Conservation (phyloP, 306 rosid genomes). For the Ochetophila trinervis region DNA sequence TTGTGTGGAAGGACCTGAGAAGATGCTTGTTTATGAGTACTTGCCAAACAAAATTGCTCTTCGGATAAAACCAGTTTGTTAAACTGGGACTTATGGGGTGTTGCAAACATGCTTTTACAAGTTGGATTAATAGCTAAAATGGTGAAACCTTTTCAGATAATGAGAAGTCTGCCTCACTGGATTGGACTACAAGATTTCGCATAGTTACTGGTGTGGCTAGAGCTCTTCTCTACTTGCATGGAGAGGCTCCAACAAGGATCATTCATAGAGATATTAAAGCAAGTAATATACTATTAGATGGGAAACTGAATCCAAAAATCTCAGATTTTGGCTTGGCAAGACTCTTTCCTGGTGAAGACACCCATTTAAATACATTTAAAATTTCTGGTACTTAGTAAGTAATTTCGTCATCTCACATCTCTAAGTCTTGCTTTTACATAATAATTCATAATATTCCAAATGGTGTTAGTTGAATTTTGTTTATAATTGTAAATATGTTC, state of each 20-base stretch:
- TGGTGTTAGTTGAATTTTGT: not conserved
- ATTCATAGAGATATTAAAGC: conserved; percentile 94
- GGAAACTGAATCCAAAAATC: conserved; percentile 70
- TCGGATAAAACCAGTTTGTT: not conserved
- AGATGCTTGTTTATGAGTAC: conserved; percentile 92
- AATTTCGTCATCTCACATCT: conserved; percentile 21
- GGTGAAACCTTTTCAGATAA: conserved; percentile 48
- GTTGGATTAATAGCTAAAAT: conserved; percentile 5
- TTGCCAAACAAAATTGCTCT: conserved; percentile 50
- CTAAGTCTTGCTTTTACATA: conserved; percentile 8
- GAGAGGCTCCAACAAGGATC: conserved; percentile 80
- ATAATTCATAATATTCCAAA: not conserved
- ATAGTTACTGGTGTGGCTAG: conserved; percentile 63
- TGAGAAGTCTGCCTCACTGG: conserved; percentile 51
- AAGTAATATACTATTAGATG: conserved; percentile 78
- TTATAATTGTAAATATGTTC: not conserved
- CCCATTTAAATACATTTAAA: conserved; percentile 75
- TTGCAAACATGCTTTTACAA: not conserved
- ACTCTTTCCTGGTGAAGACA: conserved; percentile 90
- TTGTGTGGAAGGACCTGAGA: conserved; percentile 87
- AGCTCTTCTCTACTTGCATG: conserved; percentile 85
- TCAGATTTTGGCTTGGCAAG: conserved; percentile 90
- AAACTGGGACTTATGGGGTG: not conserved
- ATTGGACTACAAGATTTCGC: conserved; percentile 63
- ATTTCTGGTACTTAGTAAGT: conserved; percentile 94